A percentile compares a stretch with the other conserved stretches of the same genome.
phyloP scores from a whole-genome alignment of 2,329 filamentous ascomycete species.

The Ophiostoma pallidulum region DNA sequence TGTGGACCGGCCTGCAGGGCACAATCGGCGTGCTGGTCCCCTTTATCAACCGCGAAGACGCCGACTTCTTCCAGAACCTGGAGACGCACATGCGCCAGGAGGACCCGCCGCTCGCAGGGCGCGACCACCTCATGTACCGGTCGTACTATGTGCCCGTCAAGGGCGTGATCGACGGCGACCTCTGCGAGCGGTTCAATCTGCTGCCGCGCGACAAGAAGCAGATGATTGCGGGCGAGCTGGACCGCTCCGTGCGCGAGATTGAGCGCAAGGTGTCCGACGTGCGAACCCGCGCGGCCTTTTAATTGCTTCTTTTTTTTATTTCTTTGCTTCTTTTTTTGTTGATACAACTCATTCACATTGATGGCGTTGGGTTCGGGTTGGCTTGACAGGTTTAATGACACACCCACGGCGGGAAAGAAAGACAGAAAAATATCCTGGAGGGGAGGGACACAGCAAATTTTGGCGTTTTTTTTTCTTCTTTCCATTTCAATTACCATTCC shows the following conservation, averaged over 20 bases:
- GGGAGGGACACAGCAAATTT: too few species aligned
- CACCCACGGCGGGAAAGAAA: too few species aligned
- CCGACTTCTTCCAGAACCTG: constrained; percentile 93
- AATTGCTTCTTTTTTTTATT: constrained; percentile 11
- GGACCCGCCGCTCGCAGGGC: constrained; percentile 77
- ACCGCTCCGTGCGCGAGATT: constrained; percentile 83
- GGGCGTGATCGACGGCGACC: constrained; percentile 90
- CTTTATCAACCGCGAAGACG: constrained; percentile 83
- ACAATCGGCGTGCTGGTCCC: constrained; percentile 90
- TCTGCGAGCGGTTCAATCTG: constrained; percentile 84
- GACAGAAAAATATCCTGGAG: constrained; percentile 1
- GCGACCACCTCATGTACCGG: constrained; percentile 92
- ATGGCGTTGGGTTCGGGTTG: constrained; percentile 1
- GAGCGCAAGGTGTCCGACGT: constrained; percentile 84
- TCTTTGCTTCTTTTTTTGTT: neutral
- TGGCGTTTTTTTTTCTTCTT: too few species aligned
- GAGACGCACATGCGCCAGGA: constrained; percentile 81
- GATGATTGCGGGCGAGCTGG: constrained; percentile 87
- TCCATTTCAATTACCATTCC: too few species aligned
- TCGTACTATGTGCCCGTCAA: constrained; percentile 96
- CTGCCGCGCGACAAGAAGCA: constrained; percentile 83
- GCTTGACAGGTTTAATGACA: neutral
- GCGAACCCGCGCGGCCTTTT: constrained; percentile 51
- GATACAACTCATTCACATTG: neutral
- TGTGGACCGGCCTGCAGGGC: constrained; percentile 92